Evolutionary conservation across 768 basidiomycete genomes (phyloP), one percentile per base, ranked within the genome.

Genomic region (Tulasnella sp.): DNA sequence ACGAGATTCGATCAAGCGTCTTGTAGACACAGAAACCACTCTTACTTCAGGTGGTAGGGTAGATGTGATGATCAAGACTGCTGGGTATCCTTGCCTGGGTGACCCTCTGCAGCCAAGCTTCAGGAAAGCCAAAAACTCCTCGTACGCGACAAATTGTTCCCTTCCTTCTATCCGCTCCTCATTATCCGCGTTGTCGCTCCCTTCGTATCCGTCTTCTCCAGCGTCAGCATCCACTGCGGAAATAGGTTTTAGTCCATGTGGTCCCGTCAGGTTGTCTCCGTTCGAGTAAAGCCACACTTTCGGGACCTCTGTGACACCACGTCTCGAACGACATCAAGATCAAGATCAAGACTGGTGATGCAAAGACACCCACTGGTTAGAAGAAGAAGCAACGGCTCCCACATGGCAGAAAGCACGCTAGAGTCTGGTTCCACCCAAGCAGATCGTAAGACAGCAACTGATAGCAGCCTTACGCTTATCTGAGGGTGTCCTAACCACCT

Each of bases 41-140:
- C 59, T 52, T 70, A 89, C 86, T 43, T 75, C 73, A 11, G 76
- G 68, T 0, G 91, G 87, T 11, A 97, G 78, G 0, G 89, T 92
- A 1, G 90, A 87, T 12, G 97, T 68, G 24, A 92, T 76, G 24
- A 96, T 75, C 17, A 96, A 72, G 25, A 94, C 76, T 1, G 83
- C 76, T 0, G 90, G 91, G 68, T 96, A 98, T 2, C 86, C 87
- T 63, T 85, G 78, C 1, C 80, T 68, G 0, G 91, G 85, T 3
- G 84, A 80, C 0, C 86, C 85, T n/a, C 80, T 79, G 68, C 92
- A 96, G 10, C 84, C 89, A 1, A 80, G 71, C 57, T 82, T 74
- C 21, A 97, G 77, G 72, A 92, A 96, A 38, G 76, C 78, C 21
- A 92, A 72, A 70, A 97, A 92, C 50, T 85, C 82, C 12, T 66